Percentiles rank a stretch among this genome's conserved stretches.
Conservation (phyloP, 2,329 filamentous ascomycete species). For the Pseudonectria buxi region DNA sequence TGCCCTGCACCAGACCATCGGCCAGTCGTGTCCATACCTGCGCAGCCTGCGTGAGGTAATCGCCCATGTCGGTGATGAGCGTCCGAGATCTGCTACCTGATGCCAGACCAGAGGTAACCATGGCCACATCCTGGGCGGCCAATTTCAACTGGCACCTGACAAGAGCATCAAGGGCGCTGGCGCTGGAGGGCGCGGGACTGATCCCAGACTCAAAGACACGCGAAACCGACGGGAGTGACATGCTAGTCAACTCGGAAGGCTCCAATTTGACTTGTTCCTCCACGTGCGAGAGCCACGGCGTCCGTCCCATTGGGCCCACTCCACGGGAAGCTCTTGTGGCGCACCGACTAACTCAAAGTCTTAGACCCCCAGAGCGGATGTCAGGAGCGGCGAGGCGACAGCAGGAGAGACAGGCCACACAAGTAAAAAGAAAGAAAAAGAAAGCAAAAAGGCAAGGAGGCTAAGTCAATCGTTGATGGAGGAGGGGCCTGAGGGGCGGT, state of each 20-base stretch:
- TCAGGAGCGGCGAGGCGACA: constrained; percentile 16
- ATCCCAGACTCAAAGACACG: constrained; percentile 26
- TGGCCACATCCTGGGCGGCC: constrained; percentile 18
- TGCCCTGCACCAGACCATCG: constrained; percentile 26
- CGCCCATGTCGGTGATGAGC: constrained; percentile 28
- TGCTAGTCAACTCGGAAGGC: constrained; percentile 8
- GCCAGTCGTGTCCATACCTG: constrained; percentile 28
- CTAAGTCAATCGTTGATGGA: no score
- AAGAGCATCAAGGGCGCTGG: constrained; percentile 19
- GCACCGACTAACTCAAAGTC: constrained; percentile 17
- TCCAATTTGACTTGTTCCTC: constrained; percentile 5
- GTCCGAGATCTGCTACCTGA: constrained; percentile 14
- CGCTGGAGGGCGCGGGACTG: constrained; percentile 10
- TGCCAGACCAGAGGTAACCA: constrained; percentile 6
- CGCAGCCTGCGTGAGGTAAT: constrained; percentile 30
- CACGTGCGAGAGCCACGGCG: constrained; percentile 8
- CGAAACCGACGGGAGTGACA: constrained; percentile 21
- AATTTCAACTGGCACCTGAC: constrained; percentile 23
- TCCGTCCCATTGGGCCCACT: constrained; percentile 16
- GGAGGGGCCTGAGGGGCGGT: no score
- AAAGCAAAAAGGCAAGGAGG: background rate
- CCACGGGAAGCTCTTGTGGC: constrained; percentile 21
- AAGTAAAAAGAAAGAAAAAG: constrained; percentile 2
- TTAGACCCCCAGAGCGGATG: constrained; percentile 11
- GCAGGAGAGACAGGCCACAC: constrained; percentile 16